Evolutionary conservation across 108 stramenopile species (phyloP).

Genomic region (Mayamaea pseudoterrestris): DNA sequence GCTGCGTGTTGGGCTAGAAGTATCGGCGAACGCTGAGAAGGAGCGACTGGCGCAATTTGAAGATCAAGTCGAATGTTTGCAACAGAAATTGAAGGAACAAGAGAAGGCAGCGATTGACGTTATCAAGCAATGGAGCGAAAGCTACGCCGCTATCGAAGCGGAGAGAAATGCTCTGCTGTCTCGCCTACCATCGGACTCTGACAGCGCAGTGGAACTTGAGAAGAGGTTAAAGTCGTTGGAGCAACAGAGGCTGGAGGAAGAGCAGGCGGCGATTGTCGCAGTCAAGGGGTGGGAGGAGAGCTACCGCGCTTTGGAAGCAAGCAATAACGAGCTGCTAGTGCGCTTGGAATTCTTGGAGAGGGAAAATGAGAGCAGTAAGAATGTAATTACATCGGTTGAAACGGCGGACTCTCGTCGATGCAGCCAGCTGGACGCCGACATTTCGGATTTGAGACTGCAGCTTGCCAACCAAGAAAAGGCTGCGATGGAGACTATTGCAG

Average conservation of each 20-base stretch:
- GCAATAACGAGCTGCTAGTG: slow-evolving; percentile 13
- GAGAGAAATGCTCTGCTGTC: slow-evolving; percentile 13
- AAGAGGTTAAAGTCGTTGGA: slow-evolving; percentile 22
- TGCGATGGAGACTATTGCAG: slow-evolving; percentile 1
- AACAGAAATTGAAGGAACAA: slow-evolving; percentile 29
- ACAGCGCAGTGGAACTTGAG: no score
- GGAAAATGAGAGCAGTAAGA: background rate
- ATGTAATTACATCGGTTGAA: background rate
- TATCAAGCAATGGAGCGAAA: slow-evolving; percentile 33
- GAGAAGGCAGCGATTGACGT: slow-evolving; percentile 35
- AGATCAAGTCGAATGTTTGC: slow-evolving; percentile 18
- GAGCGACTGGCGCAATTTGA: slow-evolving; percentile 26
- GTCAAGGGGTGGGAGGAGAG: slow-evolving; percentile 33
- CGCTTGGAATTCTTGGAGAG: background rate
- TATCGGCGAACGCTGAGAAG: background rate
- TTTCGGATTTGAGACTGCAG: slow-evolving; percentile 19
- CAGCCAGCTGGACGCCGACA: background rate
- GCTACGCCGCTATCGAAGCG: slow-evolving; percentile 8
- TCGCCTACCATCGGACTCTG: no score
- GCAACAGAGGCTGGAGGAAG: slow-evolving; percentile 29
- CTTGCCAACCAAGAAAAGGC: slow-evolving; percentile 3
- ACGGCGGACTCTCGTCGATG: no score
- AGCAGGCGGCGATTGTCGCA: slow-evolving; percentile 33
- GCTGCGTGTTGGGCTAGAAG: background rate
- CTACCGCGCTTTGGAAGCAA: slow-evolving; percentile 9